phyloP scores from a whole-genome alignment of 2,329 filamentous ascomycete genomes.

The Zasmidium cellare region DNA sequence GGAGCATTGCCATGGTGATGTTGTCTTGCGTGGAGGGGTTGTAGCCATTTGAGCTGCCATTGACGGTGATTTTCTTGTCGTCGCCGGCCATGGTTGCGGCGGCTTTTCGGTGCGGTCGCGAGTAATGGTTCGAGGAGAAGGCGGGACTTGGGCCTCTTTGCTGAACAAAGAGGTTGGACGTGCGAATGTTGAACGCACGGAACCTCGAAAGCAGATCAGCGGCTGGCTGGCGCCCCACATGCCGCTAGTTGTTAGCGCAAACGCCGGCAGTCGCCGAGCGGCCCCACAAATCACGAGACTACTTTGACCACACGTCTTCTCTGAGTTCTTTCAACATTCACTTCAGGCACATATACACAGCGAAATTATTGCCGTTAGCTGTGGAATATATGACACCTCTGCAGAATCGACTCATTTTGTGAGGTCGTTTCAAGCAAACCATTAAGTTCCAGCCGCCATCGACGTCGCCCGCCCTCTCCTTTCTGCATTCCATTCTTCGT shows the following conservation, averaged over 20 bases:
- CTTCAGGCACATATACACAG: no score
- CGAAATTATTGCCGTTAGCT: no score
- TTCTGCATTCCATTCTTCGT: no score
- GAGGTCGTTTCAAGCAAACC: no score
- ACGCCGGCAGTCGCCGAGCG: background rate
- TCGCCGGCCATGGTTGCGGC: constrained; percentile 15
- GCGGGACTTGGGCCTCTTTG: background rate
- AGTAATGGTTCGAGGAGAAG: no score
- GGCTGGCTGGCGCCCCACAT: background rate
- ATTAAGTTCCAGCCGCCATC: no score
- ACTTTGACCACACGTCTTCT: background rate
- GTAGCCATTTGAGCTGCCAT: constrained; percentile 43
- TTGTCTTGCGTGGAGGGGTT: constrained; percentile 39
- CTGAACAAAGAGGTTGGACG: background rate
- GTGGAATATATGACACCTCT: no score
- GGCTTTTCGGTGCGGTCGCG: no score
- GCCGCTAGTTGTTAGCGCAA: background rate
- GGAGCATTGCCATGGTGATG: constrained; percentile 49
- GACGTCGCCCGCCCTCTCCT: background rate
- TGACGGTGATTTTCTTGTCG: constrained; percentile 37
- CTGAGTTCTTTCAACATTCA: no score
- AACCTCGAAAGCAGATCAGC: background rate
- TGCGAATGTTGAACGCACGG: background rate
- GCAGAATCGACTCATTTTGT: no score
- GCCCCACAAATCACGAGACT: background rate